Evolutionary conservation across 768 basidiomycete species (phyloP), one percentile per base, ranked within the genome.

Genomic region (Xerocomellus intermedius): DNA sequence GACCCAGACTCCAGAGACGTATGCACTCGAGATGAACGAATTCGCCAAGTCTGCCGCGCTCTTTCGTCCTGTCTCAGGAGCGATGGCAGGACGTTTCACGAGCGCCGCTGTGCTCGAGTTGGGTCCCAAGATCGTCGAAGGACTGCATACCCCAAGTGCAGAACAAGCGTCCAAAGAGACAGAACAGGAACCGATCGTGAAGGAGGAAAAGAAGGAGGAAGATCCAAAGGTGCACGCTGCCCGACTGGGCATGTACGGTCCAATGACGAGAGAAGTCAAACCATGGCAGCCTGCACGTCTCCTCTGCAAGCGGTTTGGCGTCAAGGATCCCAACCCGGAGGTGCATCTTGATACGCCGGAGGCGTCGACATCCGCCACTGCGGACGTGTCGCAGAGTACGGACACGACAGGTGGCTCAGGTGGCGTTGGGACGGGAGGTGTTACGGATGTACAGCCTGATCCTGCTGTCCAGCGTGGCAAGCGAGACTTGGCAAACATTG

Each of bases 21-120:
- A 91, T 69, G 83, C 87, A 62, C 86, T 85, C 59, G 97, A 99
- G 69, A 74, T 96, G 30, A 77, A 77, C 39, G 93, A 96, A 62
- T 98, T 93, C 59, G 83, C 90, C 2, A 91, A 94, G 67, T 81
- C 93, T 0, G 96, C 96, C 0, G 73, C 80, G 24, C 82, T 98
- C 28, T 98, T 98, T 76, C 93, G 93, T 63, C 97, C 97, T 0
- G 83, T 95, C 60, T 82, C 85, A 0, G 91, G 89, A 3, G 91
- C 92, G 16, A 98, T 98, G 91, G 93, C 94, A 0, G 88, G 85
- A 21, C 82, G 96, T n/a, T 98, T 98, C 71, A 93, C 89, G 6
- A 88, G 83, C 53, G 91, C 91, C 0, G 81, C 82, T 0, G 78
- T 86, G 14, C 72, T 91, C n/a, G 91, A 92, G 26, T 67, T 72